A percentile compares a stretch with the other conserved stretches of the same genome.
These are phyloP conservation scores for Suillus americanus DNA, from an alignment of 768 basidiomycete genomes.

Conservation along the genomic window DNA sequence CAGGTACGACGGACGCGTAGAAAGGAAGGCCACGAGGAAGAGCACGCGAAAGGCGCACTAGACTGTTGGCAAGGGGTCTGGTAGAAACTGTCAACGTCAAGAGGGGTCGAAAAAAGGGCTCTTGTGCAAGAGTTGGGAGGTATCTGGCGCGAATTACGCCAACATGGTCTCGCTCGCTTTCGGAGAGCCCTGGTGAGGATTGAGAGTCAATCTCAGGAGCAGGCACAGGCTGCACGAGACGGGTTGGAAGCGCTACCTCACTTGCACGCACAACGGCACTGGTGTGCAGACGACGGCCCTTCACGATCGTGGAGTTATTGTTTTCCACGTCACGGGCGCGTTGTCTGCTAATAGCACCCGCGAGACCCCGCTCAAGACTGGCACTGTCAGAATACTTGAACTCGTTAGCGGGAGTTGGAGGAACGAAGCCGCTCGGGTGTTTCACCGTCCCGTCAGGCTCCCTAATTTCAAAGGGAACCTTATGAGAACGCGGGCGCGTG, in stretches of 20 bases:
- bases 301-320: slow-evolving; percentile 5
- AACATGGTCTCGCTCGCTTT: background rate
- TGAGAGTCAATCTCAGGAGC: background rate
- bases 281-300: slow-evolving; percentile 24
- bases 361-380: slow-evolving; percentile 19
- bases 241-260: slow-evolving; percentile 2
- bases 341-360: slow-evolving; percentile 13
- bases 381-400: slow-evolving; percentile 26
- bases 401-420: slow-evolving; percentile 40
- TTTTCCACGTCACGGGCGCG: slow-evolving; percentile 13
- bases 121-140: slow-evolving; percentile 23
- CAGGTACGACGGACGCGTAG: slow-evolving; percentile 29
- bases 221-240: background rate
- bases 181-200: background rate
- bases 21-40: slow-evolving; percentile 36
- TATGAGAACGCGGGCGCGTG: slow-evolving; percentile 27
- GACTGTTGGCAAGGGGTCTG: slow-evolving; percentile 38
- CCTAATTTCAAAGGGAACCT: slow-evolving; percentile 43
- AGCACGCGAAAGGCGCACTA: slow-evolving; percentile 33
- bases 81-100: slow-evolving; percentile 41
- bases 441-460: slow-evolving; percentile 37
- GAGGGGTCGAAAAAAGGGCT: slow-evolving; percentile 42
- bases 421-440: slow-evolving; percentile 44
- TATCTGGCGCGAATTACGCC: slow-evolving; percentile 27
- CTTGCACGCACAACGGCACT: slow-evolving; percentile 4